A percentile compares a stretch with the other conserved stretches of the same genome.
Evolutionary conservation across 2,329 filamentous ascomycete species (phyloP).

Genomic region (Pseudopithomyces chartarum): DNA sequence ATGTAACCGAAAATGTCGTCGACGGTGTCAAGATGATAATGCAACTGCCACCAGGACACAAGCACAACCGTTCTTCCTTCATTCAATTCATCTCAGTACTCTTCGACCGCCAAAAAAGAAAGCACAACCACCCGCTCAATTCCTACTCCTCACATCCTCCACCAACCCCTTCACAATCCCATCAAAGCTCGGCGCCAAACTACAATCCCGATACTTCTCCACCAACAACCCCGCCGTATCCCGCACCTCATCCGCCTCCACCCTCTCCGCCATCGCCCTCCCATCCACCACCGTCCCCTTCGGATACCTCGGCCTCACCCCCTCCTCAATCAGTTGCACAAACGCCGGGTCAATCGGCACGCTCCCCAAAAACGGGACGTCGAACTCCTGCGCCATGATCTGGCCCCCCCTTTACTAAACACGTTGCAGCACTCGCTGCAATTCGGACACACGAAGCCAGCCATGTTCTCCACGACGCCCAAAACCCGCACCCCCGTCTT

Average conservation of each 20-base stretch:
- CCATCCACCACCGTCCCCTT: slow-evolving; percentile 61
- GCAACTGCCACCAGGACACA: no score
- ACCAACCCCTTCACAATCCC: slow-evolving; percentile 64
- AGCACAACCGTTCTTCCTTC: no score
- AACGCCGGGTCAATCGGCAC: slow-evolving; percentile 95
- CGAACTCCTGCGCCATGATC: slow-evolving; percentile 86
- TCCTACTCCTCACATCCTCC: slow-evolving; percentile 30
- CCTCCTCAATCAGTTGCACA: slow-evolving; percentile 81
- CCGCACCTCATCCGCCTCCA: slow-evolving; percentile 22
- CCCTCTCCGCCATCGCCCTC: slow-evolving; percentile 34
- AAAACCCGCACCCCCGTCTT: slow-evolving; percentile 81
- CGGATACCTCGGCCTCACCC: slow-evolving; percentile 69
- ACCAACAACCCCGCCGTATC: slow-evolving; percentile 56
- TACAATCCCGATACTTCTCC: slow-evolving; percentile 75
- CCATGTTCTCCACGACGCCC: slow-evolving; percentile 97
- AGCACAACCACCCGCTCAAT: neutral
- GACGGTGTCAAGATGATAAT: no score
- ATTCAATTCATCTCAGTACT: no score
- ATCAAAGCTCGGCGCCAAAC: slow-evolving; percentile 70
- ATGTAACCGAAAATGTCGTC: no score
- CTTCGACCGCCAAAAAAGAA: no score
- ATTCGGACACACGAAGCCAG: slow-evolving; percentile 80
- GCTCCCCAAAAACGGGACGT: slow-evolving; percentile 80
- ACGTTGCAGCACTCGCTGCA: slow-evolving; percentile 87
- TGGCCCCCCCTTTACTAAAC: slow-evolving; percentile 91